phyloP scores from a whole-genome alignment of 2,329 filamentous ascomycete genomes.

The Fusarium sp. region DNA sequence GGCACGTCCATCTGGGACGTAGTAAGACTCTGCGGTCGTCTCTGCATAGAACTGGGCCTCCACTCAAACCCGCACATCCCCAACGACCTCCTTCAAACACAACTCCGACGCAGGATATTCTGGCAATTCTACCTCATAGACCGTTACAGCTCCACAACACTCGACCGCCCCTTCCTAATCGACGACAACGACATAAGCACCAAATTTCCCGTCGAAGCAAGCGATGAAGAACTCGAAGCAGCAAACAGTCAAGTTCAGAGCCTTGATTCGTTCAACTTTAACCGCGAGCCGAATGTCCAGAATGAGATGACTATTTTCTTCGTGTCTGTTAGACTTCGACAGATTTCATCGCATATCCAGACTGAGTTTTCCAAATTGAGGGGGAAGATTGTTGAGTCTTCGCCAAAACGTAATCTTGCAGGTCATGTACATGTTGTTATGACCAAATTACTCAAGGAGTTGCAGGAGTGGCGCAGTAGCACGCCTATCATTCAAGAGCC shows the following conservation, averaged over 20 bases:
- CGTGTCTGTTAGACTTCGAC: constrained; percentile 52
- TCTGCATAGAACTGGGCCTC: constrained; percentile 34
- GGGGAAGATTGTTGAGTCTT: not conserved
- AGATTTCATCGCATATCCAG: constrained; percentile 55
- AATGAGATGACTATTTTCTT: constrained; percentile 50
- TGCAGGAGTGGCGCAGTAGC: constrained; percentile 51
- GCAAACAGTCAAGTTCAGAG: not conserved
- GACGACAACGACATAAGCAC: constrained; percentile 31
- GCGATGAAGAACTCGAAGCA: constrained; percentile 30
- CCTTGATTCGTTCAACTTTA: not conserved
- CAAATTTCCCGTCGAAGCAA: constrained; percentile 23
- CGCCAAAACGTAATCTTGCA: constrained; percentile 5
- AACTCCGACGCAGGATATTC: constrained; percentile 31
- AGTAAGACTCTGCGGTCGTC: constrained; percentile 24
- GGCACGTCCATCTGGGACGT: constrained; percentile 40
- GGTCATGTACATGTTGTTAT: constrained; percentile 45
- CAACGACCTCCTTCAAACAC: constrained; percentile 18
- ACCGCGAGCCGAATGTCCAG: not conserved
- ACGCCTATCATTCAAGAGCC: constrained; percentile 50
- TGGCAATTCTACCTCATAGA: constrained; percentile 42
- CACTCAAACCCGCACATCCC: not conserved
- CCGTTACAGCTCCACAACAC: constrained; percentile 31
- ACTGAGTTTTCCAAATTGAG: constrained; percentile 41
- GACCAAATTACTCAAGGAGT: constrained; percentile 48
- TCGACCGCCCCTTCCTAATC: constrained; percentile 31